A percentile compares a stretch with the other conserved stretches of the same genome.
Evolutionary conservation across 441 rosid species (phyloP).

Genomic region (Euphorbia celastroides): DNA sequence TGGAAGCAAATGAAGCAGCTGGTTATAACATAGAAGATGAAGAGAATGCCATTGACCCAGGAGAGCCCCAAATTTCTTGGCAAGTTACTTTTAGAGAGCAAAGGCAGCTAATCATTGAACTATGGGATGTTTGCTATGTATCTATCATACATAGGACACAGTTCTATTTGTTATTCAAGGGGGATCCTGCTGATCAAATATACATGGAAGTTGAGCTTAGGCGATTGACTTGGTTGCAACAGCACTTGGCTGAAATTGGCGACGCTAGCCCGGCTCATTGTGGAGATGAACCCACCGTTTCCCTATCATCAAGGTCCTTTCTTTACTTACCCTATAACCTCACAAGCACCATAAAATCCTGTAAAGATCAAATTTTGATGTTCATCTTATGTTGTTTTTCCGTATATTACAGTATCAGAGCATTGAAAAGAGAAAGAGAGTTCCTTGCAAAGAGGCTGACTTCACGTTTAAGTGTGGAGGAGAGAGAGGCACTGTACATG

Average conservation of each 20-base stretch:
- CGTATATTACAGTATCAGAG: conserved; percentile 50
- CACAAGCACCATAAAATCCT: neutral
- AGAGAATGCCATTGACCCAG: conserved; percentile 38
- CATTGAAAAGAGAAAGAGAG: conserved; percentile 88
- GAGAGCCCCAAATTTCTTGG: conserved; percentile 73
- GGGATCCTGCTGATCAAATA: conserved; percentile 95
- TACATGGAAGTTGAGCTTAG: conserved; percentile 99
- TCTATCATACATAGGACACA: conserved; percentile 95
- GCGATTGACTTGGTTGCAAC: conserved; percentile 90
- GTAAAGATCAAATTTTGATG: neutral
- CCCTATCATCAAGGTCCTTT: conserved; percentile 72
- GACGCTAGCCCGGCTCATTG: conserved; percentile 75
- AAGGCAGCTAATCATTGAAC: conserved; percentile 85
- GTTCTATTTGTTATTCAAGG: conserved; percentile 85
- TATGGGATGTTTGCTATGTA: conserved; percentile 87
- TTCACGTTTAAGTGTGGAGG: conserved; percentile 59
- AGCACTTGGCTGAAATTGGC: conserved; percentile 85
- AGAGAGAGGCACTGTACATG: conserved; percentile 72
- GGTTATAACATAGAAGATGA: conserved; percentile 62
- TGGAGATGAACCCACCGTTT: conserved; percentile 66
- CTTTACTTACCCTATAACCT: neutral
- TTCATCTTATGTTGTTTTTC: neutral
- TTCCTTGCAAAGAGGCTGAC: conserved; percentile 81
- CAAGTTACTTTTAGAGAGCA: conserved; percentile 74
- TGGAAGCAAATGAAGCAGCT: conserved; percentile 93